A percentile compares a stretch with the other conserved stretches of the same genome.
Conservation (phyloP, 257 asterid genomes). For the Fraxinus excelsior region DNA sequence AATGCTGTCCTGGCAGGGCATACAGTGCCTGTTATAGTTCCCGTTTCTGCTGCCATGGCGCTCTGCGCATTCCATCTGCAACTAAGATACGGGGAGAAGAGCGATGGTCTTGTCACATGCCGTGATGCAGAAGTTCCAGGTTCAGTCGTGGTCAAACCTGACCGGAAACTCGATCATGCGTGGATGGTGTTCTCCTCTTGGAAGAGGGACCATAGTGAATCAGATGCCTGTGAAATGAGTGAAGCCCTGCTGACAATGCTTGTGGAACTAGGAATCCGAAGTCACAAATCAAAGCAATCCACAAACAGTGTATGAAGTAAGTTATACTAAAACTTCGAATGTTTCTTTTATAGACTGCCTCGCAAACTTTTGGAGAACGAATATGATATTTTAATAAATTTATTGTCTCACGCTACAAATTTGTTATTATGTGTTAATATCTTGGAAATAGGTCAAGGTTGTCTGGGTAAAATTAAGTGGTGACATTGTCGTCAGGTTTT, state of each 20-base stretch:
- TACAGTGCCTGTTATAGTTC: constrained; percentile 74
- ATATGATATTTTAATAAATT: not conserved
- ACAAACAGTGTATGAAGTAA: not conserved
- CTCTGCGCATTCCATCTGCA: constrained; percentile 72
- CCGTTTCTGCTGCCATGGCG: constrained; percentile 79
- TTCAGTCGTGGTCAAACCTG: constrained; percentile 76
- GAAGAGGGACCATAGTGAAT: constrained; percentile 56
- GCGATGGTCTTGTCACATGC: constrained; percentile 93
- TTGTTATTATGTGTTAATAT: not conserved
- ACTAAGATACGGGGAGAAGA: constrained; percentile 88
- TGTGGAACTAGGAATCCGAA: constrained; percentile 55
- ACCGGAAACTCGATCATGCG: constrained; percentile 75
- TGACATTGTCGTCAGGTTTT: not conserved
- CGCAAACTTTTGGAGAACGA: not conserved
- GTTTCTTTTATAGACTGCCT: not conserved
- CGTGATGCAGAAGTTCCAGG: constrained; percentile 98
- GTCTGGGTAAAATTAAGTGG: not conserved
- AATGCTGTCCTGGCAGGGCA: constrained; percentile 43
- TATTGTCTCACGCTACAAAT: not conserved
- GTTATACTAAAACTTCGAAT: not conserved
- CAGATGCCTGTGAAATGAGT: constrained; percentile 75
- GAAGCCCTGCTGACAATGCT: constrained; percentile 84
- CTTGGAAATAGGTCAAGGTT: not conserved
- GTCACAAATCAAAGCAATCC: constrained; percentile 1
- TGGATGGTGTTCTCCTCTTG: constrained; percentile 95